Conservation (phyloP, 1,284 basidiomycete species). For the Cronartium quercuum region DNA sequence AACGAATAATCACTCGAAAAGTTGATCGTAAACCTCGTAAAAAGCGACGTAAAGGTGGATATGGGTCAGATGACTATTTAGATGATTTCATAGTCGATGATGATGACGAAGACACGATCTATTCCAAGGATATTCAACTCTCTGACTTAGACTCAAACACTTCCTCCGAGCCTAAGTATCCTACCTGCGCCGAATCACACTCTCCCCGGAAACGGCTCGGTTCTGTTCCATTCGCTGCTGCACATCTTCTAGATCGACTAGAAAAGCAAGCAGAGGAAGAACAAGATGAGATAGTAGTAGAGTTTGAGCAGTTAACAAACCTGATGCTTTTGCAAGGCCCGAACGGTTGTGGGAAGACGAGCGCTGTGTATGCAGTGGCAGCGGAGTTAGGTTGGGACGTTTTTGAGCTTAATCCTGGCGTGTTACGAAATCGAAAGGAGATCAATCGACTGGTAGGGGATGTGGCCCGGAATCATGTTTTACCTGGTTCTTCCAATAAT, state of each 20-base stretch:
- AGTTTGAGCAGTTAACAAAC: constrained; percentile 59
- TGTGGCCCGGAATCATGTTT: constrained; percentile 83
- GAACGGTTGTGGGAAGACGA: constrained; percentile 81
- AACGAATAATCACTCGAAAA: constrained; percentile 45
- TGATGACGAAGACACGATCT: constrained; percentile 21
- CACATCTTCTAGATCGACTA: neutral
- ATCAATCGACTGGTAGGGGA: constrained; percentile 80
- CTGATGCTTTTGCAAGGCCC: constrained; percentile 78
- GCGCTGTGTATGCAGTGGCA: constrained; percentile 85
- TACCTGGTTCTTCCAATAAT: constrained; percentile 49
- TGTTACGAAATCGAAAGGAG: constrained; percentile 71
- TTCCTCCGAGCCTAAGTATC: no score
- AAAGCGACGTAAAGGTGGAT: constrained; percentile 42
- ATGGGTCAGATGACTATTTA: constrained; percentile 45
- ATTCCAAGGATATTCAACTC: constrained; percentile 37
- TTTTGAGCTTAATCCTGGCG: constrained; percentile 95
- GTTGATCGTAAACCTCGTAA: constrained; percentile 44
- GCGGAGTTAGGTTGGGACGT: constrained; percentile 89
- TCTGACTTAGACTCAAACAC: no score
- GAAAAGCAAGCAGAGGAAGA: neutral
- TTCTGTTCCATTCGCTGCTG: neutral
- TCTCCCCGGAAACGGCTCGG: constrained; percentile 8
- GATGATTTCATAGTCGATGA: constrained; percentile 41
- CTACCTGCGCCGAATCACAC: no score
- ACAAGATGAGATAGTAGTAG: neutral